A percentile compares a stretch with the other conserved stretches of the same genome.
These are phyloP conservation scores for Mercurialis annua DNA, from an alignment of 345 rosid genomes.

Conservation along the genomic window DNA sequence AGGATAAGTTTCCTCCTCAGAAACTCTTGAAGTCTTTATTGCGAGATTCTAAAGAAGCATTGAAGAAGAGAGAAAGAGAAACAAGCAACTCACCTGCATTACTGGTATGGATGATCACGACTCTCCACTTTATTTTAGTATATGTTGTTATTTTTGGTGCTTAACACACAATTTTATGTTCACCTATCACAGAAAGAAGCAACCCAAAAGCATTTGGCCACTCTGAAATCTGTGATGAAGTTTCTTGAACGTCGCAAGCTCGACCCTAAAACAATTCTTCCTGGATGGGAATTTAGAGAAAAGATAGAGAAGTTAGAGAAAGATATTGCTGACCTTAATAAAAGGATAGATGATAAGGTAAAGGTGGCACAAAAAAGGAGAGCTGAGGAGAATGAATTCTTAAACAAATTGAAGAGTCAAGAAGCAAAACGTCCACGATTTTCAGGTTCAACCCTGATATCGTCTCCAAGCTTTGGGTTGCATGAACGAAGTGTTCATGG, in stretches of 20 bases:
- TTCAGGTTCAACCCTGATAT: constrained; percentile 32
- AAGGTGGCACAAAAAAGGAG: constrained; percentile 41
- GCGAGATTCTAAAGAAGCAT: constrained; percentile 45
- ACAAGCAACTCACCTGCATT: constrained; percentile 29
- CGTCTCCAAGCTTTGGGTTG: constrained; percentile 34
- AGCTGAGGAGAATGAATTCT: constrained; percentile 33
- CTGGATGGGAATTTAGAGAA: constrained; percentile 54
- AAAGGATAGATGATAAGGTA: constrained; percentile 33
- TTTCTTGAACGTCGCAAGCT: constrained; percentile 51
- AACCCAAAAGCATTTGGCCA: constrained; percentile 42
- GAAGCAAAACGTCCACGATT: constrained; percentile 48
- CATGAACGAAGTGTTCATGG: constrained; percentile 36
- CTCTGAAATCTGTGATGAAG: constrained; percentile 43
- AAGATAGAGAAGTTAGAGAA: constrained; percentile 46
- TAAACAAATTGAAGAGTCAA: constrained; percentile 32
- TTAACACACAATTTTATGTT: not conserved
- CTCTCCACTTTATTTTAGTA: constrained; percentile 1
- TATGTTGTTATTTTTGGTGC: not conserved
- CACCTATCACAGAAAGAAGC: constrained; percentile 48
- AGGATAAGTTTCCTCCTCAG: constrained; percentile 52
- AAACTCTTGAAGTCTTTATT: constrained; percentile 47
- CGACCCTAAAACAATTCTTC: constrained; percentile 47
- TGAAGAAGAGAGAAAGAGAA: constrained; percentile 37
- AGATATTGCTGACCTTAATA: constrained; percentile 42
- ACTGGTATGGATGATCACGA: constrained; percentile 42